Percentiles rank a stretch among this genome's conserved stretches.
Conservation (phyloP, 2,329 filamentous ascomycete genomes). For the Cytospora schulzeri region DNA sequence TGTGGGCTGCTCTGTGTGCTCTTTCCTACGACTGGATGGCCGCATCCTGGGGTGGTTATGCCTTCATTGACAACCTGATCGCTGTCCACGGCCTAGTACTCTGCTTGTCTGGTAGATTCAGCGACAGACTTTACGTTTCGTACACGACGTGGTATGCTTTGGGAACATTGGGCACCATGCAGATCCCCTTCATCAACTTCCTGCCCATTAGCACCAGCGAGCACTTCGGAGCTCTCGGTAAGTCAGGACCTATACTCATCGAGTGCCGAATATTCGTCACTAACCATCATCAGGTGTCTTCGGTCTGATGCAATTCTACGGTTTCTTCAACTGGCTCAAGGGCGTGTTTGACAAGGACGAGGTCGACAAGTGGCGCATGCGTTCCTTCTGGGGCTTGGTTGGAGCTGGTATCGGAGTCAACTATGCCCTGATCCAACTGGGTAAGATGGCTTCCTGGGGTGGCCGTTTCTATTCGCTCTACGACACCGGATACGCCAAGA, state of each 20-base stretch:
- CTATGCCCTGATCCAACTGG: slow-evolving; percentile 76
- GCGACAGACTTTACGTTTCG: slow-evolving; percentile 88
- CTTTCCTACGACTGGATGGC: slow-evolving; percentile 99
- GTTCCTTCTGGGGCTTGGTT: slow-evolving; percentile 74
- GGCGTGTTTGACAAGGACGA: slow-evolving; percentile 88
- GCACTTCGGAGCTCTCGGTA: slow-evolving; percentile 95
- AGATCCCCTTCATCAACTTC: slow-evolving; percentile 98
- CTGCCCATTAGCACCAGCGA: slow-evolving; percentile 94
- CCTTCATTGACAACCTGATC: slow-evolving; percentile 97
- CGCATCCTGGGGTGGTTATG: slow-evolving; percentile 98
- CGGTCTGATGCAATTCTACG: slow-evolving; percentile 90
- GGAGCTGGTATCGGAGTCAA: slow-evolving; percentile 78
- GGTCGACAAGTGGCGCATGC: slow-evolving; percentile 85
- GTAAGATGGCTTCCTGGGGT: slow-evolving; percentile 95
- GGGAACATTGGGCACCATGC: slow-evolving; percentile 96
- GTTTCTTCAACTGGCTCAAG: slow-evolving; percentile 87
- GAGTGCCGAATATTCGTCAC: slow-evolving; percentile 19
- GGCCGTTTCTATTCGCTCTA: slow-evolving; percentile 99
- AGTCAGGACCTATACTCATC: slow-evolving; percentile 35
- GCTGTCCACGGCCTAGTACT: slow-evolving; percentile 92
- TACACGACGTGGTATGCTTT: slow-evolving; percentile 98
- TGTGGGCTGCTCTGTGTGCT: slow-evolving; percentile 93
- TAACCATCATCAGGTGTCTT: slow-evolving; percentile 71
- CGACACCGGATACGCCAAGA: slow-evolving; percentile 98
- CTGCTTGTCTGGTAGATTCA: slow-evolving; percentile 96